A percentile compares a stretch with the other conserved stretches of the same genome.
These are phyloP conservation scores for Microcyclospora tardicrescens DNA, from an alignment of 2,329 filamentous ascomycete species.

Conservation along the genomic window DNA sequence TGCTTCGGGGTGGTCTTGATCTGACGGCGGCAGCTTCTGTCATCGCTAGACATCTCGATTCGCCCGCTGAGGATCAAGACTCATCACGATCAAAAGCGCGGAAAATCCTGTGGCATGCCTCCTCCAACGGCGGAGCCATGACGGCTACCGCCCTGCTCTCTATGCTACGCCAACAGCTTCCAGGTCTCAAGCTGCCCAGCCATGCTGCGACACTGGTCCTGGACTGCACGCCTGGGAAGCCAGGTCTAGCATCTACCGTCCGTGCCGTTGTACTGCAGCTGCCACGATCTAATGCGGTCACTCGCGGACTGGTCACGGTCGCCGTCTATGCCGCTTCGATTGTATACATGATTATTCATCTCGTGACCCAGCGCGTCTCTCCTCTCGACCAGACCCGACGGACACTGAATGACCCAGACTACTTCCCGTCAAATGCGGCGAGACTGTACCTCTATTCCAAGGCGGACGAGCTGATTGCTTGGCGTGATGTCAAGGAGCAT, in stretches of 20 bases:
- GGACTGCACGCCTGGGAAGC: conserved; percentile 16
- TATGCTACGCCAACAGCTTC: conserved; percentile 2
- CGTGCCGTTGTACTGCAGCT: not conserved
- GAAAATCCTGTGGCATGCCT: conserved; percentile 18
- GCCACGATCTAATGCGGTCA: not conserved
- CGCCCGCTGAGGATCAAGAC: not conserved
- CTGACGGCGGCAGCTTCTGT: not conserved
- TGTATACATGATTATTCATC: conserved; percentile 1
- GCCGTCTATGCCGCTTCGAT: not conserved
- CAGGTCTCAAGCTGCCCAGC: conserved; percentile 4
- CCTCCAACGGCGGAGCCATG: conserved; percentile 24
- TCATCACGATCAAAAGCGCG: not conserved
- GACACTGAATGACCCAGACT: conserved; percentile 4
- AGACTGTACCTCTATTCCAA: conserved; percentile 48
- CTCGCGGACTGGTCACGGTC: not conserved
- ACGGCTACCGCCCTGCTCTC: conserved; percentile 13
- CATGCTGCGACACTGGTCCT: conserved; percentile 10
- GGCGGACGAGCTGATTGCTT: conserved; percentile 44
- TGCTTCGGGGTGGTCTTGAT: conserved; percentile 7
- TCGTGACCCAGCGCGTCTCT: conserved; percentile 4
- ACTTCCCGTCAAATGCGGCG: conserved; percentile 14
- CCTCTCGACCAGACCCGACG: conserved; percentile 4
- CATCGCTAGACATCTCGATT: not conserved
- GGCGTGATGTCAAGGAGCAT: conserved; percentile 44
- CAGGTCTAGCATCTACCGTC: not conserved